Evolutionary conservation across 1,284 basidiomycete species (phyloP), one percentile per base, ranked within the genome.

Genomic region (Gymnopus androsaceus): DNA sequence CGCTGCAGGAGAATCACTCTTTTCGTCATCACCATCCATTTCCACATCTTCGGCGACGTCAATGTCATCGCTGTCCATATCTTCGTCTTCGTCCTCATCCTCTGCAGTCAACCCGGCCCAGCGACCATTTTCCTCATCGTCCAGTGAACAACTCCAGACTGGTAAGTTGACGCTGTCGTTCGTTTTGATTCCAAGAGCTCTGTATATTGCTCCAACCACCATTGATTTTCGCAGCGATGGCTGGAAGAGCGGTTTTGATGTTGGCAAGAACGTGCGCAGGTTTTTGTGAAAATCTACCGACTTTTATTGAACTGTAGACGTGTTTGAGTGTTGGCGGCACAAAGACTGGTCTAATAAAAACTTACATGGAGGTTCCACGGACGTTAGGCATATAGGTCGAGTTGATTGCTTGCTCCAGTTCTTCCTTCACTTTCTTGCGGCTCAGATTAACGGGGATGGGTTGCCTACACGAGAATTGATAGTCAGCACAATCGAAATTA

Each of bases 301-400:
- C 80, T 77, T 95, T 95, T 65, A 98, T 81, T 12, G 94, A 88
- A 38, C 92, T 95, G 63, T 2, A 28, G 44, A 33, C 3, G 30
- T 44, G 12, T 25, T 21, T 49, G 46, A 57, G 52, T 9, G 9
- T 42, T 15, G 25, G 41, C 15, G 11, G 7, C 17, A 19, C 19
- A 25, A 23, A 1, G 12, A 3, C n/a, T 42, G 14, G 3, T 12
- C 25, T 40, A 11, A 49, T 2, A 12, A 21, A 40, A 37, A 19
- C 21, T 21, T 74, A 94, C 92, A 86, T 85, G 80, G 89, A 92
- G 3, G 92, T 95, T n/a, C 95, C 95, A 60, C 85, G 87, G 58
- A 93, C 92, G 72, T 94, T 92, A 69, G 94, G 87, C 85, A 95
- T 93, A 72, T 95, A 97, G 0, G 96, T 96, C 14, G 92, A 92